Evolutionary conservation across 2,329 filamentous ascomycete species (phyloP), one percentile per base, ranked within the genome.

Genomic region (Ophiosphaerella herpotricha): DNA sequence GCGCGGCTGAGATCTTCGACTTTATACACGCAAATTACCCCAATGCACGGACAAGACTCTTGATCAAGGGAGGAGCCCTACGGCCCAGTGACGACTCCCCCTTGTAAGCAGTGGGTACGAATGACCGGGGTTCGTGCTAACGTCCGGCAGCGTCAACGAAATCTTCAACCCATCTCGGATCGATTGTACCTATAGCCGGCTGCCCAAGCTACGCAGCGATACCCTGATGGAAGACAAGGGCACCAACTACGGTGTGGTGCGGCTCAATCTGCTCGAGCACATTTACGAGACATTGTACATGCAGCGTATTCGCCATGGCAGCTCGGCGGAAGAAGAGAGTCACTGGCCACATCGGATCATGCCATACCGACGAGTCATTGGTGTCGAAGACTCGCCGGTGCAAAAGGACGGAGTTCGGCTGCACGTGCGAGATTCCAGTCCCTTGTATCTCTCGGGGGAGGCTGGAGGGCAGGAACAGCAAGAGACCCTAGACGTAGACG

Each of bases 231-330:
- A 86, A 44, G 90, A 95, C 61, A 87, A 88, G 52, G 86, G 85
- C 26, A 97, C 93, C 53, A 97, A 97, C 78, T 97, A 97, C 73
- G 89, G 91, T 44, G 93, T 97, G 4, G 93, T 99, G 3, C 86
- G 93, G 7, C 82, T 96, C n/a, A 85, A 90, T 59, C 83, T 97
- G 43, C 89, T 97, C 50, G 93, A 97, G 73, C 84, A 87, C 49
- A 83, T 97, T 26, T 97, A 95, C 74, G 86, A 93, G 73, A 84
- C 84, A 48, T 86, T 96, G 76, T 97, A 97, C 75, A 82, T 91
- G 48, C 93, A 97, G 75, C 85, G 86, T 42, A 82, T 96, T 45
- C 80, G 83, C 39, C 80, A 90, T 29, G 82, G 70, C 6, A 69
- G 84, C 48, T 75, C 80, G 14, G 52, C 57, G 4, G 58, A 60